Conservation (phyloP, 768 basidiomycete species). For the Wakefieldia striispora region DNA sequence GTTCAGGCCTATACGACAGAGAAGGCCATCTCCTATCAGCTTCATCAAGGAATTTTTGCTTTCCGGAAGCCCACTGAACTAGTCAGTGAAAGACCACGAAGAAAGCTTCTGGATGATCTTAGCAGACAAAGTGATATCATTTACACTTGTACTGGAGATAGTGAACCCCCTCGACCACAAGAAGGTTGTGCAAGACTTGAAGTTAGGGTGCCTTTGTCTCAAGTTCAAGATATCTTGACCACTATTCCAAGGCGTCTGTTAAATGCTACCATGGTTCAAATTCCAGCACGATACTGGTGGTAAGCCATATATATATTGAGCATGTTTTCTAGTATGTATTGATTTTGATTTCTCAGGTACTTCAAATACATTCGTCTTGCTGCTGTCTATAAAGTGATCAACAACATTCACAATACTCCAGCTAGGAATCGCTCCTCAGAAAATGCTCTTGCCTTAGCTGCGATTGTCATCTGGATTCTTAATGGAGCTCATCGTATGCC, state of each 20-base stretch:
- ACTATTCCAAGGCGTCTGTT: too few relatives aligned
- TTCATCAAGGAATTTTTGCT: neutral
- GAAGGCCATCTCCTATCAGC: constrained; percentile 5
- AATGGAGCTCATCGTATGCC: constrained; percentile 1
- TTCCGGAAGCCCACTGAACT: neutral
- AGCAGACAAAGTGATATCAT: neutral
- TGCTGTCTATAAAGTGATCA: neutral
- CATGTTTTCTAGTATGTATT: too few relatives aligned
- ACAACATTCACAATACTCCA: neutral
- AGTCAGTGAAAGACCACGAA: too few relatives aligned
- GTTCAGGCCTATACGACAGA: constrained; percentile 11
- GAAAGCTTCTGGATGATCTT: neutral
- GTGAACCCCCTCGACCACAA: neutral
- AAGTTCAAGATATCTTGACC: too few relatives aligned
- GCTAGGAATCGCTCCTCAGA: neutral
- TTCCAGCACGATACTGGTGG: neutral
- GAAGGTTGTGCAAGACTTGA: constrained; percentile 4
- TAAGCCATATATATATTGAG: too few relatives aligned
- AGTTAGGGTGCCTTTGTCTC: neutral
- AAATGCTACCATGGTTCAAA: neutral
- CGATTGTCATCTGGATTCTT: constrained; percentile 3
- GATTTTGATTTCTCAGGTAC: too few relatives aligned
- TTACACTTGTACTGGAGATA: neutral
- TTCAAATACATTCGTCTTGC: constrained; percentile 6
- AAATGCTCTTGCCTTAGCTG: constrained; percentile 1